A percentile compares a stretch with the other conserved stretches of the same genome.
These are phyloP conservation scores for Thalassiosira livingstoniorum DNA, from an alignment of 352 stramenopile genomes.

Conservation along the genomic window DNA sequence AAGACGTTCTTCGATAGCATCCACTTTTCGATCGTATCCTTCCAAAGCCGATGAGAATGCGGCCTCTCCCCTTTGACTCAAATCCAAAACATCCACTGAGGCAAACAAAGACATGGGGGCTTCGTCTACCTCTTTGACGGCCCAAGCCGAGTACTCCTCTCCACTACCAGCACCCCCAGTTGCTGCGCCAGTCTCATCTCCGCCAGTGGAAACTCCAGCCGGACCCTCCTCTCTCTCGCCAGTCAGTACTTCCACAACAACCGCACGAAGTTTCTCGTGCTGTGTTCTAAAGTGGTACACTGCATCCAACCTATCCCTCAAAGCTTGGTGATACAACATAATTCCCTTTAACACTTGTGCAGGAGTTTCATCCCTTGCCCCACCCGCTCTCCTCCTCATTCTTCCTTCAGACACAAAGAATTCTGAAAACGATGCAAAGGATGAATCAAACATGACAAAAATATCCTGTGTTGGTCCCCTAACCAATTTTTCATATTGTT, in stretches of 20 bases:
- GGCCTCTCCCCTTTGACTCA: constrained; percentile 67
- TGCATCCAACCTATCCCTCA: constrained; percentile 76
- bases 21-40: constrained; percentile 83
- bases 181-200: background rate
- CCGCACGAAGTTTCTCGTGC: constrained; percentile 75
- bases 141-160: constrained; percentile 53
- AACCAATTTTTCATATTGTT: constrained; percentile 77
- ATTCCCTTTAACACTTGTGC: constrained; percentile 74
- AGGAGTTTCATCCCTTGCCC: constrained; percentile 54
- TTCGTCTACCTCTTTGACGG: constrained; percentile 78
- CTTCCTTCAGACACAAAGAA: constrained; percentile 81
- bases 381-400: constrained; percentile 54
- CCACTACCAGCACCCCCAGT: background rate
- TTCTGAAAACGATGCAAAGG: constrained; percentile 72
- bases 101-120: constrained; percentile 76
- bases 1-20: constrained; percentile 85
- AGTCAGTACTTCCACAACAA: constrained; percentile 78
- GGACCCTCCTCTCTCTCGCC: constrained; percentile 51
- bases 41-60: constrained; percentile 76
- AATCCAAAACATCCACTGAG: constrained; percentile 79
- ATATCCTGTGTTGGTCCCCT: constrained; percentile 75
- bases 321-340: constrained; percentile 70
- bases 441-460: constrained; percentile 82
- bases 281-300: constrained; percentile 79
- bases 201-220: background rate